Percentiles rank a stretch among this genome's conserved stretches.
These are phyloP conservation scores for Venturia pyrina DNA, from an alignment of 2,329 filamentous ascomycete species.

Conservation along the genomic window DNA sequence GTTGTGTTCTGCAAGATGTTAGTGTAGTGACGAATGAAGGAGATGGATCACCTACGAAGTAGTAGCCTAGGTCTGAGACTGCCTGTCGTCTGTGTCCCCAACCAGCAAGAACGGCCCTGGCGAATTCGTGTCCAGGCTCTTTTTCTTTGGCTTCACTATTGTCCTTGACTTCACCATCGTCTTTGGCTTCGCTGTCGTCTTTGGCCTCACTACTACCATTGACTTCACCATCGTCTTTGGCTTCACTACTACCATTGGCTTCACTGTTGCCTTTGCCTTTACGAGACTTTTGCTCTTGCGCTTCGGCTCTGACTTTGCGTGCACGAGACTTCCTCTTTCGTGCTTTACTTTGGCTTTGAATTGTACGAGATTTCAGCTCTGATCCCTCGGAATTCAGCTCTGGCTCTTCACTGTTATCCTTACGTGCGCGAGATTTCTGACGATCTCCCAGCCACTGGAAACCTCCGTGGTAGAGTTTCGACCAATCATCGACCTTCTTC, in stretches of 20 bases:
- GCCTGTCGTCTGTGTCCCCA: not conserved
- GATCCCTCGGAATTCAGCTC: not conserved
- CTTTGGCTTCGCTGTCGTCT: not conserved
- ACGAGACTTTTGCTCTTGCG: not conserved
- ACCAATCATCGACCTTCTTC: constrained; percentile 1
- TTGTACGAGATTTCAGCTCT: no score
- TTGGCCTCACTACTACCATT: not conserved
- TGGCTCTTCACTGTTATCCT: not conserved
- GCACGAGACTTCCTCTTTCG: not conserved
- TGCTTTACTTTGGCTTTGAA: no score
- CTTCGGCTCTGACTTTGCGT: not conserved
- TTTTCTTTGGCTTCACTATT: not conserved
- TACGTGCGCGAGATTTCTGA: not conserved
- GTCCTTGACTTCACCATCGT: not conserved
- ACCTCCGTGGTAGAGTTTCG: not conserved
- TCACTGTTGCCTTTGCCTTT: not conserved
- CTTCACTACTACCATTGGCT: not conserved
- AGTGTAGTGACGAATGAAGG: not conserved
- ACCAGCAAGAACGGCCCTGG: not conserved
- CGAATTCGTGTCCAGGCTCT: not conserved
- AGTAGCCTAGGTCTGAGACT: constrained; percentile 2
- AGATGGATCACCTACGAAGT: not conserved
- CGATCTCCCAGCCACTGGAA: not conserved
- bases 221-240: not conserved
- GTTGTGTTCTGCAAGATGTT: not conserved